Conservation (phyloP, 768 basidiomycete genomes). For the Pulveroboletus sp. region DNA sequence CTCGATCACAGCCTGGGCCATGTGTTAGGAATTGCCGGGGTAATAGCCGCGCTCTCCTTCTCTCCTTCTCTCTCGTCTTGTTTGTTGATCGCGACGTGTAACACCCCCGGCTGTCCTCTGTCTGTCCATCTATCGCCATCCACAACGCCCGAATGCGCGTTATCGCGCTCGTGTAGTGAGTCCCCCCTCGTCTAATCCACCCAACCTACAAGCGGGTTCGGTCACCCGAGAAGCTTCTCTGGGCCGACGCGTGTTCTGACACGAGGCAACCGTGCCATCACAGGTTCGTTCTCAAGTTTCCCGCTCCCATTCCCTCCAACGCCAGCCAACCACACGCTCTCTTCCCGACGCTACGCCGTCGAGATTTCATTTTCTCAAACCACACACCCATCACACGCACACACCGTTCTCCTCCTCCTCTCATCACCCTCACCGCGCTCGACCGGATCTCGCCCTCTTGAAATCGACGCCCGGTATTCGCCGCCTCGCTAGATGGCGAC, state of each 20-base stretch:
- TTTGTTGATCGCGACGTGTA: no score
- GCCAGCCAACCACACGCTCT: conserved; percentile 9
- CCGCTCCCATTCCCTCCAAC: conserved; percentile 18
- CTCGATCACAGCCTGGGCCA: no score
- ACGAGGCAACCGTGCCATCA: conserved; percentile 50
- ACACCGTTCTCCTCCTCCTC: no score
- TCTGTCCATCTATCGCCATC: conserved; percentile 6
- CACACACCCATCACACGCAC: no score
- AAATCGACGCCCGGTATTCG: background rate
- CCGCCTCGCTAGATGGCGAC: conserved; percentile 21
- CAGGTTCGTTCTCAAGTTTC: conserved; percentile 21
- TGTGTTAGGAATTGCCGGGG: no score
- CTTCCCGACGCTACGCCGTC: conserved; percentile 13
- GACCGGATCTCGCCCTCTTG: background rate
- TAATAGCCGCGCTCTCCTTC: no score
- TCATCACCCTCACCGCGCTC: no score
- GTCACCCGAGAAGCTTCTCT: conserved; percentile 22
- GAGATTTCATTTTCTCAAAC: conserved; percentile 6
- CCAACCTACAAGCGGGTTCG: background rate
- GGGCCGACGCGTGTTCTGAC: conserved; percentile 44
- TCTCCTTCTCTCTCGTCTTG: no score
- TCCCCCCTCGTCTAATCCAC: background rate
- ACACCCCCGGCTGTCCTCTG: no score
- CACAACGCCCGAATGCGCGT: conserved; percentile 14
- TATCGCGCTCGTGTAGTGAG: conserved; percentile 13